Percentiles rank a stretch among this genome's conserved stretches.
phyloP scores from a whole-genome alignment of 1,284 basidiomycete genomes.

The Ceratobasidium sp. region DNA sequence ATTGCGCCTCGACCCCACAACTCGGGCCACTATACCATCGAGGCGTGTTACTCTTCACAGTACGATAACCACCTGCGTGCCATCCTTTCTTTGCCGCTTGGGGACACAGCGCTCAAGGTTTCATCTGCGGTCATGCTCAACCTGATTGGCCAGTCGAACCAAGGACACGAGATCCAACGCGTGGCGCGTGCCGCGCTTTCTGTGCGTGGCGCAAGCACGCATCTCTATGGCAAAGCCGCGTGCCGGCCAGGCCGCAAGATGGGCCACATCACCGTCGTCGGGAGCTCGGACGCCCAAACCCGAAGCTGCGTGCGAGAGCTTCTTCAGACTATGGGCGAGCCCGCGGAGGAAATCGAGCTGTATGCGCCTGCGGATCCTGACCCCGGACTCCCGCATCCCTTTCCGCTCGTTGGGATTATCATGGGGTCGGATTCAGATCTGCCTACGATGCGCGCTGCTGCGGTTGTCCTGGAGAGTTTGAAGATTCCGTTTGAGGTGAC shows the following conservation, averaged over 20 bases:
- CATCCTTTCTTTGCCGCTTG: constrained; percentile 92
- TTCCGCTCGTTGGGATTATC: constrained; percentile 93
- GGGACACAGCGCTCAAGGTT: constrained; percentile 90
- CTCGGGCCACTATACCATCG: constrained; percentile 99
- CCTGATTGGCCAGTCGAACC: constrained; percentile 82
- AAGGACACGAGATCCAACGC: constrained; percentile 60
- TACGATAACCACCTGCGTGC: constrained; percentile 98
- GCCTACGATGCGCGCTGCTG: constrained; percentile 91
- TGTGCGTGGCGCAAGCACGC: constrained; percentile 84
- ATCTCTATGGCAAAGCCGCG: constrained; percentile 94
- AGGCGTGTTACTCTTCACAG: constrained; percentile 95
- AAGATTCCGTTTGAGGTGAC: constrained; percentile 92
- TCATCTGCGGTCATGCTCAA: constrained; percentile 95
- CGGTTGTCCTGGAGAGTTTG: constrained; percentile 87
- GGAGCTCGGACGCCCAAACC: constrained; percentile 83
- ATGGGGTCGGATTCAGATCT: constrained; percentile 99
- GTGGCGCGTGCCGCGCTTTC: constrained; percentile 70
- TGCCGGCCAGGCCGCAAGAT: constrained; percentile 95
- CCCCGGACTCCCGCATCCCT: constrained; percentile 66
- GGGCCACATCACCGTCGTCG: constrained; percentile 96
- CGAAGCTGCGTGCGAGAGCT: constrained; percentile 77
- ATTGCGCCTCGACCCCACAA: constrained; percentile 99
- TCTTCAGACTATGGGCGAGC: constrained; percentile 69
- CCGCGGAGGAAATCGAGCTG: constrained; percentile 65
- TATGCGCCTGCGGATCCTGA: constrained; percentile 65